phyloP scores from a whole-genome alignment of 495 filamentous ascomycete genomes.

The Xylaria curta region DNA sequence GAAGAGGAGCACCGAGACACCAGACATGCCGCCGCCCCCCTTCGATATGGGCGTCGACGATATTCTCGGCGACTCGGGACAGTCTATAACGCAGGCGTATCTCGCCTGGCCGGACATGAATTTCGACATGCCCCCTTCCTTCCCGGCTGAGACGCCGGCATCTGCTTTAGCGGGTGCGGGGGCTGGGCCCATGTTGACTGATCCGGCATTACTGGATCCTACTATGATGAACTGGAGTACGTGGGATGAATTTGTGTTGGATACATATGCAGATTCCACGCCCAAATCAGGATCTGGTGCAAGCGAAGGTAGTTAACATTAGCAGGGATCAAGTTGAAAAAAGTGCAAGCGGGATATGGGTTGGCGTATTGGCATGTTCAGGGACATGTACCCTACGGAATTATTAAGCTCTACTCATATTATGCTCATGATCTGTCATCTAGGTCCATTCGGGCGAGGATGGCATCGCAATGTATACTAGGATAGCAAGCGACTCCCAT shows the following conservation, averaged over 20 bases:
- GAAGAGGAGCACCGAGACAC: neutral
- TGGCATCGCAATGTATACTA: neutral
- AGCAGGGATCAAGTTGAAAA: conserved; percentile 14
- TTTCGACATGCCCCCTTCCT: conserved; percentile 32
- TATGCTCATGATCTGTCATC: neutral
- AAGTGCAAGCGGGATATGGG: conserved; percentile 2
- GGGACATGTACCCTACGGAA: conserved; percentile 24
- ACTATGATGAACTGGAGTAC: conserved; percentile 38
- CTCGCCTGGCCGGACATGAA: conserved; percentile 34
- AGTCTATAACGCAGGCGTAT: conserved; percentile 26
- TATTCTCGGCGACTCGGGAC: neutral
- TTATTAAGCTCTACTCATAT: conserved; percentile 31
- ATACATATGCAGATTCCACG: conserved; percentile 32
- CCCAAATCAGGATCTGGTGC: conserved; percentile 31
- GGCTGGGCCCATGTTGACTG: neutral
- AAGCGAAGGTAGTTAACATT: conserved; percentile 30
- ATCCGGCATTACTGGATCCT: neutral
- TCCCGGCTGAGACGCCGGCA: neutral
- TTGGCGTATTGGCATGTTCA: neutral
- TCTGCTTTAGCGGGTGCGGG: neutral
- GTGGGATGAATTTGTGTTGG: conserved; percentile 45
- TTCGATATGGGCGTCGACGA: neutral
- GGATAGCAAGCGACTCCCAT: neutral
- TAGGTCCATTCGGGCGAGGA: neutral
- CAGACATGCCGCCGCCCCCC: neutral